phyloP scores from a whole-genome alignment of 805 yeast genomes.

The Kuraishia molischiana region DNA sequence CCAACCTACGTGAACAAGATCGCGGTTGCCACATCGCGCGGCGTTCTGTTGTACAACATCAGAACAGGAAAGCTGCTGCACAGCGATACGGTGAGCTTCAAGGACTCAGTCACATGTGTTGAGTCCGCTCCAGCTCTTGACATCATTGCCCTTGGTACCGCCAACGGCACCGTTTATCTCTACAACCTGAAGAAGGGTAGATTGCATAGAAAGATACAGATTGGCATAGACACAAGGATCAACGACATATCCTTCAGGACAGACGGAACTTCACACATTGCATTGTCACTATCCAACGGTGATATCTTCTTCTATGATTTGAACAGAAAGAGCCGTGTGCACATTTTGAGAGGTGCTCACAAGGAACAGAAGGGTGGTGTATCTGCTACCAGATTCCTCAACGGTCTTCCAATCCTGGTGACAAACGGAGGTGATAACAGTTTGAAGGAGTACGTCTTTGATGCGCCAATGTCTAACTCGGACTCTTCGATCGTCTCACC shows the following conservation, averaged over 20 bases:
- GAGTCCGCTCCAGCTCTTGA: slow-evolving; percentile 86
- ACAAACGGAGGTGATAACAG: slow-evolving; percentile 89
- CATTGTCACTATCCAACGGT: slow-evolving; percentile 70
- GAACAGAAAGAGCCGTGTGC: slow-evolving; percentile 62
- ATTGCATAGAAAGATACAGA: slow-evolving; percentile 32
- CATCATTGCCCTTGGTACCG: slow-evolving; percentile 67
- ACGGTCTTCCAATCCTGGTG: slow-evolving; percentile 86
- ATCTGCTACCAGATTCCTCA: slow-evolving; percentile 60
- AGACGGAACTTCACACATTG: slow-evolving; percentile 79
- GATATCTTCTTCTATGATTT: slow-evolving; percentile 83
- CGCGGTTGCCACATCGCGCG: slow-evolving; percentile 65
- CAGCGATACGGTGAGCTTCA: slow-evolving; percentile 31
- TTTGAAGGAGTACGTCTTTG: slow-evolving; percentile 85
- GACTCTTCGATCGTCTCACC: slow-evolving; percentile 66
- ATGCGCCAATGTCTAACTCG: slow-evolving; percentile 70
- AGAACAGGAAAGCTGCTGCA: slow-evolving; percentile 66
- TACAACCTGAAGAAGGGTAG: slow-evolving; percentile 62
- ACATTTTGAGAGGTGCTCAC: slow-evolving; percentile 65
- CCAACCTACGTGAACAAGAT: slow-evolving; percentile 91
- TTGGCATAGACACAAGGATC: slow-evolving; percentile 30
- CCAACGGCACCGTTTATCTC: slow-evolving; percentile 54
- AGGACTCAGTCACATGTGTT: slow-evolving; percentile 53
- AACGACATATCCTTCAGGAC: slow-evolving; percentile 78
- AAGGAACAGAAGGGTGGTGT: slow-evolving; percentile 70
- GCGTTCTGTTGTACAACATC: slow-evolving; percentile 58